Evolutionary conservation across 495 filamentous ascomycete species (phyloP), one percentile per base, ranked within the genome.

Genomic region (Lepidopterella palustris): DNA sequence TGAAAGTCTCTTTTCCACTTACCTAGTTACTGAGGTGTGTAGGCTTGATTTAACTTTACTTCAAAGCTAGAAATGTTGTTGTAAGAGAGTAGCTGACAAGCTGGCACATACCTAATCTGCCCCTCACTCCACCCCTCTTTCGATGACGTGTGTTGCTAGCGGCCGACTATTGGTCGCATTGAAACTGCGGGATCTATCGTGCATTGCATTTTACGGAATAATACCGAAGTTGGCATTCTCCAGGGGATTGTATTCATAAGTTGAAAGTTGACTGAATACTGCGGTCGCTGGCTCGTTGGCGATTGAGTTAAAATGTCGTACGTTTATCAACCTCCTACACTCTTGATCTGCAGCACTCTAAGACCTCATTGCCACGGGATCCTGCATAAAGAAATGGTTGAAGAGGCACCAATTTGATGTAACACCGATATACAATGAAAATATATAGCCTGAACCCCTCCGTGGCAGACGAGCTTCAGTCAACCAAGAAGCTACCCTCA

Each of bases 71-170:
- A 42, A 42, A 2, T 15, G 35, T 42, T 42, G 35, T 15, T 42
- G 9, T 42, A 15, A 2, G 35, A 4, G 35, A 42, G 35, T 15
- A 25, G 15, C 0, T 8, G n/a, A 2, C 23, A 9, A 2, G 8
- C 5, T 50, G 47, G 15, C 26, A 5, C 47, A 25, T 24, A 50
- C 21, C 47, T 50, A 24, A 24, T 50, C 47, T 50, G 47, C 47
- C 47, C 47, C 47, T 50, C 47, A 24, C 20, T 50, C n/a, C 47
- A 50, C 47, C 47, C 47, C 47, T 50, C 47, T 0, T 25, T 27
- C 35, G 20, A 50, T 50, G 47, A 50, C 47, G 47, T 50, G 20
- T 50, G 47, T 24, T 25, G 47, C 47, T 50, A 50, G 47, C 47
- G 26, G 20, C 39, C 39, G 1, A 2, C 3, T 50, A 18, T 25